Conservation (phyloP, 805 yeast genomes). For the Hanseniaspora hatyaiensis region DNA sequence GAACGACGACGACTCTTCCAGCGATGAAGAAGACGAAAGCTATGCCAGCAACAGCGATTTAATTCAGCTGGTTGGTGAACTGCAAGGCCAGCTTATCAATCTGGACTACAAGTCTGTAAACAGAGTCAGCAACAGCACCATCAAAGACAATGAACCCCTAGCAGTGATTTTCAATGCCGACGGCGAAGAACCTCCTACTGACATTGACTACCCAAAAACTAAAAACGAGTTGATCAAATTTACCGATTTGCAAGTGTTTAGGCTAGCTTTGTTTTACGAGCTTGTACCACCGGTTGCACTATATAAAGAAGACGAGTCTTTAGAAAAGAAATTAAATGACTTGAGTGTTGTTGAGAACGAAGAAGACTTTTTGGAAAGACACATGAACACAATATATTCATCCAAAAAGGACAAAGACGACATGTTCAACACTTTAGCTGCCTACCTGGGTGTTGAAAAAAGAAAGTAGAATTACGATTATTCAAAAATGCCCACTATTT, state of each 20-base stretch:
- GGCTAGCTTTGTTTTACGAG: constrained; percentile 63
- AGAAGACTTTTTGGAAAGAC: constrained; percentile 24
- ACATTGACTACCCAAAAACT: constrained; percentile 44
- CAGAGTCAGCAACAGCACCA: constrained; percentile 53
- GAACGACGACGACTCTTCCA: constrained; percentile 50
- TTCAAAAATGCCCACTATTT: too few species aligned
- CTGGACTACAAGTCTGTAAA: constrained; percentile 67
- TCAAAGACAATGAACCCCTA: constrained; percentile 34
- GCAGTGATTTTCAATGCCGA: constrained; percentile 69
- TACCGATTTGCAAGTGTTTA: constrained; percentile 36
- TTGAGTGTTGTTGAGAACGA: constrained; percentile 31
- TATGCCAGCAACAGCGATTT: constrained; percentile 73
- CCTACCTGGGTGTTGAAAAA: constrained; percentile 51
- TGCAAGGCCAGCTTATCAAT: constrained; percentile 74
- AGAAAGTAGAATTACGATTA: constrained; percentile 41
- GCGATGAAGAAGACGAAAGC: constrained; percentile 68
- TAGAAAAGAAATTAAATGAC: constrained; percentile 39
- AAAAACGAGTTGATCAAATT: constrained; percentile 42
- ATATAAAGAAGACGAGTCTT: constrained; percentile 38
- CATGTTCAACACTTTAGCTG: constrained; percentile 51
- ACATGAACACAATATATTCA: constrained; percentile 22
- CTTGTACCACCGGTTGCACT: constrained; percentile 52
- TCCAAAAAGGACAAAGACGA: constrained; percentile 41
- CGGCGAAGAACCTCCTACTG: constrained; percentile 52
- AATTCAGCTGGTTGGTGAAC: constrained; percentile 74